Conservation (phyloP, 148 eudicot species). For the Nyssa sinensis region DNA sequence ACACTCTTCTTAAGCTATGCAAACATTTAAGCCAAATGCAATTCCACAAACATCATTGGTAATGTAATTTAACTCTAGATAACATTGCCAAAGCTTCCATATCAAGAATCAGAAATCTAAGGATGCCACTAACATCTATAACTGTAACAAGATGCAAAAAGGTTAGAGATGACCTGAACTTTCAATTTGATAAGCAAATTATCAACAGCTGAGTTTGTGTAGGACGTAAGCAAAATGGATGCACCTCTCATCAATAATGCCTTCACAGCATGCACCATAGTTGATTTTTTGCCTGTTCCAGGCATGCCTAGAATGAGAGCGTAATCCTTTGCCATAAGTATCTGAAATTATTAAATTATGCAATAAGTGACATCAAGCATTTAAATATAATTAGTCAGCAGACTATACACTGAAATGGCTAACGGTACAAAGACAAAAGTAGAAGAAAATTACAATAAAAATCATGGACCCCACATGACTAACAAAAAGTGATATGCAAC, state of each 20-base stretch:
- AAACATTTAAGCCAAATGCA: background rate
- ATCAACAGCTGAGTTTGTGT: conserved; percentile 99
- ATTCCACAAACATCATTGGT: background rate
- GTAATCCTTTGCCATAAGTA: conserved; percentile 89
- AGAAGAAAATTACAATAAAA: background rate
- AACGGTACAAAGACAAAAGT: background rate
- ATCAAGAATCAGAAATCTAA: conserved; percentile 3
- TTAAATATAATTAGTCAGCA: background rate
- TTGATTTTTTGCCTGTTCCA: conserved; percentile 98
- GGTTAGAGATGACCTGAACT: conserved; percentile 66
- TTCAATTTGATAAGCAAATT: conserved; percentile 91
- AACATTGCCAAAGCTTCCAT: background rate
- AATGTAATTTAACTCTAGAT: background rate
- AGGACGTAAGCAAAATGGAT: conserved; percentile 92
- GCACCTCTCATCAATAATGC: conserved; percentile 95
- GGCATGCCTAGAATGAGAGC: conserved; percentile 98
- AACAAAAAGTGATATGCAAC: conserved; percentile 27
- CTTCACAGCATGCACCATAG: conserved; percentile 97
- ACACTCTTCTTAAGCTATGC: background rate
- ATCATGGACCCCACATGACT: background rate
- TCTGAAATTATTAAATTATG: conserved; percentile 43
- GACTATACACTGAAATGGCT: background rate
- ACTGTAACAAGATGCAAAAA: background rate
- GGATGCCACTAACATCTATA: background rate
- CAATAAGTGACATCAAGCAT: conserved; percentile 13